Evolutionary conservation across 257 asterid genomes (phyloP), one percentile per base, ranked within the genome.

Genomic region (Craterostigma plantagineum): DNA sequence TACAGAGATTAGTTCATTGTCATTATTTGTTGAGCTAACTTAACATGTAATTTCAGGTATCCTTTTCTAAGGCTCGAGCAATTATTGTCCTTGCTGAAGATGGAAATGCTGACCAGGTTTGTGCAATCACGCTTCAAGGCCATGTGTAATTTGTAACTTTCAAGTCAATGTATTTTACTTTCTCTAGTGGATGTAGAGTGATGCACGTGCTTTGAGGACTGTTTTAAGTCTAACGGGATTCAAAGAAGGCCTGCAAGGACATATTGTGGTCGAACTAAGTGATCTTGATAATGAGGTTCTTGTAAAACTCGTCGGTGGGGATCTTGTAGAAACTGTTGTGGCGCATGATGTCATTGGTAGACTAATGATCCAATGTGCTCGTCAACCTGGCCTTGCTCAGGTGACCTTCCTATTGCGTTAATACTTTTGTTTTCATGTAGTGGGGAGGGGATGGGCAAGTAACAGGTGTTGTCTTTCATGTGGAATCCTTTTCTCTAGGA

Each of bases 341-440:
- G 95, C 95, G 0, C 95, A 82, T 67, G 95, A 82, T 55, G 95
- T 79, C 43, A 82, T 79, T 54, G 95, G 95, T 53, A 70, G 95
- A 52, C 64, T 82, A 62, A 82, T 82, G 95, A 82, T 82, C 51
- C 95, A 82, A 52, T 82, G 95, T 69, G 95, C 95, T 59, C 75
- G 92, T 16, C 95, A 82, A 54, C 95, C 95, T 45, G 95, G 95
- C 48, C 92, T 82, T 51, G 95, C 92, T n/a, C 92, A 78, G 92
- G 95, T 81, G 65, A 63, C 50, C 62, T 66, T 46, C 38, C 48
- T 27, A 48, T 45, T 37, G 8, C 43, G 14, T 45, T 52, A 14
- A 6, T 23, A 23, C 30, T 23, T n/a, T 23, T 23, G 30, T 23
- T 23, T 2, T n/a, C n/a, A 23, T 6, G 6, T n/a, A 2, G 30